Evolutionary conservation across 2,329 filamentous ascomycete species (phyloP).

Genomic region (Alternaria infectoria): DNA sequence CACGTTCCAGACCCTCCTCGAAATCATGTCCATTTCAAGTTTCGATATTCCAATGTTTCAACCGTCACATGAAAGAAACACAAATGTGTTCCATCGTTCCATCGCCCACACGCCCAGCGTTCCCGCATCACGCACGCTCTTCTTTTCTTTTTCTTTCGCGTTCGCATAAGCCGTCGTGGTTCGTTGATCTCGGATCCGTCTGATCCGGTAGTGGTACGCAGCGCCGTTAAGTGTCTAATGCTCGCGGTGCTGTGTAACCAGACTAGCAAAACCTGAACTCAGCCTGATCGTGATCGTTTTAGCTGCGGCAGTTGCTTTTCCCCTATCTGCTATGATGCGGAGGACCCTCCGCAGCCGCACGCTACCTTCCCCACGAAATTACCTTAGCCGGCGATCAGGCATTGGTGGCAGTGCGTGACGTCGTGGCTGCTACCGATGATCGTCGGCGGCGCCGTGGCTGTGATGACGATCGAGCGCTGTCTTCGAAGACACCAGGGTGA

Average conservation of each 20-base stretch:
- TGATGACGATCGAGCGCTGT: background rate
- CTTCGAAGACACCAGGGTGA: background rate
- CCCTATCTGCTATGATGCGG: background rate
- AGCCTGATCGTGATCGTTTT: background rate
- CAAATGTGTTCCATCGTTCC: background rate
- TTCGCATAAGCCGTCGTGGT: background rate
- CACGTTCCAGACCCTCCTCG: background rate
- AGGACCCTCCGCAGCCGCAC: background rate
- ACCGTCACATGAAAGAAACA: background rate
- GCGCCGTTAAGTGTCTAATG: slow-evolving; percentile 1
- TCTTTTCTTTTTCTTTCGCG: background rate
- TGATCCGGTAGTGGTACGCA: background rate
- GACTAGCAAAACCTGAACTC: background rate
- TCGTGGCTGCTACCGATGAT: background rate
- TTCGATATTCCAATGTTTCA: background rate
- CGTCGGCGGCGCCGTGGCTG: background rate
- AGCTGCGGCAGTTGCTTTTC: background rate
- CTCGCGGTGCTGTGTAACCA: background rate
- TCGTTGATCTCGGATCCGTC: background rate
- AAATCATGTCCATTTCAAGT: background rate
- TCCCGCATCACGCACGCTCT: background rate
- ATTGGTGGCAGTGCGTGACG: background rate
- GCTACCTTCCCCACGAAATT: background rate
- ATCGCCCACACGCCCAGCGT: background rate
- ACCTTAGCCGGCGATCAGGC: background rate